phyloP scores from a whole-genome alignment of 2,329 filamentous ascomycete genomes.

The Aulographum hederae region DNA sequence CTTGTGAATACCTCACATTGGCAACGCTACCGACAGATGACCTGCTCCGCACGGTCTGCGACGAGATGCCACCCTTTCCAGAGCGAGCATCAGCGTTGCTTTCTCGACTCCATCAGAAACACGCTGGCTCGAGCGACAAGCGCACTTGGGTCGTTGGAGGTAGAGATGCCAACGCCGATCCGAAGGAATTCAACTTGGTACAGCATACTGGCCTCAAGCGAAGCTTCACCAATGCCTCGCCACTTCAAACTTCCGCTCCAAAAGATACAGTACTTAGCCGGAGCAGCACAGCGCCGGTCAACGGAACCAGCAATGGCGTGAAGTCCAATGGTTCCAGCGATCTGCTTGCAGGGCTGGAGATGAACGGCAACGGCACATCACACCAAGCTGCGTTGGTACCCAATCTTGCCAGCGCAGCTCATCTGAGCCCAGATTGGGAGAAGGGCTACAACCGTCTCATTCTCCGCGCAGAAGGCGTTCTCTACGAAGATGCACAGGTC shows the following conservation, averaged over 20 bases:
- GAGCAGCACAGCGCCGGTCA: conserved; percentile 3
- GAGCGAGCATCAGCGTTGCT: conserved; percentile 83
- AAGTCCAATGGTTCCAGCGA: conserved; percentile 32
- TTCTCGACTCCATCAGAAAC: conserved; percentile 85
- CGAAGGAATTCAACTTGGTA: conserved; percentile 60
- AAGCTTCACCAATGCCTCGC: conserved; percentile 47
- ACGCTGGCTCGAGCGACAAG: conserved; percentile 81
- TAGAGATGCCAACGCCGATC: conserved; percentile 77
- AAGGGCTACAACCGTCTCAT: conserved; percentile 71
- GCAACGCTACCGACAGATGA: conserved; percentile 79
- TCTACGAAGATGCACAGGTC: conserved; percentile 90
- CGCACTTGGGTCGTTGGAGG: conserved; percentile 96
- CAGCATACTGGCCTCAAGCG: conserved; percentile 72
- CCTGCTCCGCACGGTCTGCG: conserved; percentile 78
- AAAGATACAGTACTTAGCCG: too few species aligned
- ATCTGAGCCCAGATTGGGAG: conserved; percentile 91
- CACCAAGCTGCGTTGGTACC: conserved; percentile 38
- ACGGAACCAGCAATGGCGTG: conserved; percentile 10
- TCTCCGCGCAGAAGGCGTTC: conserved; percentile 62
- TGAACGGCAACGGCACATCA: conserved; percentile 44
- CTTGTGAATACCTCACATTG: conserved; percentile 82
- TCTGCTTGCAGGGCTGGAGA: conserved; percentile 66
- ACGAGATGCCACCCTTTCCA: conserved; percentile 97
- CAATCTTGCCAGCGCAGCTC: conserved; percentile 80
- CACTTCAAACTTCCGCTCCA: conserved; percentile 16